Evolutionary conservation across 331 rosid species (phyloP), one percentile per base, ranked within the genome.

Genomic region (Acacia concinna): DNA sequence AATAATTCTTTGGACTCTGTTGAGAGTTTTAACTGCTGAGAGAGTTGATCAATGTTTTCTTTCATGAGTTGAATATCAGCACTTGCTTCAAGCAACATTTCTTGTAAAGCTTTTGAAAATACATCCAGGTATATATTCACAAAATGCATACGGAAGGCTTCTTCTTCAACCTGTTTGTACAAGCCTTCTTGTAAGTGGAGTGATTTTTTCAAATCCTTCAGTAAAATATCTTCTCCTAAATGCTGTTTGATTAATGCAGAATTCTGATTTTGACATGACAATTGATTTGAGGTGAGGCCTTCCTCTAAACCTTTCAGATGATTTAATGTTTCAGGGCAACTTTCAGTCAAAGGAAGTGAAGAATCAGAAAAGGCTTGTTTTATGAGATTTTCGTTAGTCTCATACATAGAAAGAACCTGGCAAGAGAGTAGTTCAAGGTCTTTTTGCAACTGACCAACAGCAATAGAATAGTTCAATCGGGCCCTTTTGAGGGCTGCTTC

Each of bases 401-500:
- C 97, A 67, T 88, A 89, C 98, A 96, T 88, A 72, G 97, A 91
- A 62, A 86, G 81, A 83, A 96, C 91, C 93, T 96, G 99, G 85
- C 79, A 73, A 74, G 99, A 91, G 81, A 96, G 97, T 47, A 91
- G 72, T 75, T 93, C 95, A 6, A 96, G 99, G 94, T 96, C 98
- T 86, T 93, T 96, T 88, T 93, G 99, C 82, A 96, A 84, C 87
- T 96, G 98, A 76, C 89, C 89, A 71, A 91, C 97, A 10, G 99
- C 98, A 83, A 93, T 93, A 66, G 99, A 96, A 86, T 96, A 96
- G 86, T 96, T 96, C 88, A 93, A 83, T 81, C 95, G 93, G 68
- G 97, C 99, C 89, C 98, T 91, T 86, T 93, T 93, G 74, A 96
- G 94, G 52, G 98, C 91, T 65, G 97, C 92, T 87, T 96, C 98